Base-by-base conservation (phyloP, 2,329 filamentous ascomycete genomes). In the Aspergillus felis region DNA sequence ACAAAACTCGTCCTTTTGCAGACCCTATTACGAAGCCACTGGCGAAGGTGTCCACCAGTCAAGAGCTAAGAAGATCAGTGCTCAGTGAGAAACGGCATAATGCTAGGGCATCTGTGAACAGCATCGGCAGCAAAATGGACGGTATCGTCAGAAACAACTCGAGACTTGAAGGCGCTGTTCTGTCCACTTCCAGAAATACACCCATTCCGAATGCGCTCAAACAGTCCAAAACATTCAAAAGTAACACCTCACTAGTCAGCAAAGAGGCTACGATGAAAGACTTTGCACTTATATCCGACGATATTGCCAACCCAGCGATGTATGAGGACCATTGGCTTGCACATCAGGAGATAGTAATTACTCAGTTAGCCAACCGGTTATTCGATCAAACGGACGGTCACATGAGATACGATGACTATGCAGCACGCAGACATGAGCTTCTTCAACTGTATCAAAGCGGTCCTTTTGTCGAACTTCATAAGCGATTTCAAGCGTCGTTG, bases 311-410 rank as follows among this genome's bases (percentile, higher is more conserved):
- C 50, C 78, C 84, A n/a, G 77, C 81, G 54, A 75, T 87, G 61
- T 87, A 87, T 66, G 84, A 87, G 64, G 84, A 87, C 49, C 77
- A 81, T 56, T 87, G 85, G 84, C 79, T 87, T 41, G 77, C 75
- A 12, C 81, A 87, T 59, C 84, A 87, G 65, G 85, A 87, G 65
- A 74, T 82, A 24, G 81, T 83, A 41, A 80, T 87, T 48, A 83
- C 83, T 0, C 84, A 87, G 65, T 73, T 87, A 6, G 68, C 84
- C 50, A 88, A 87, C 67, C 74, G 75, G 14, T 71, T 86, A 50
- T 84, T 86, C 62, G 70, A 78, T 38, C 68, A 75, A 4, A 69
- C 73, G 0, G 57, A 58, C 53, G 54, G 60, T 3, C 57, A 60
- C 5, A 29, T 51, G 29, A 50, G 49, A 12, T 29, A 52, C 28